These are phyloP conservation scores for Blumeria graminis DNA, from an alignment of 2,329 filamentous ascomycete genomes.

Conservation along the genomic window DNA sequence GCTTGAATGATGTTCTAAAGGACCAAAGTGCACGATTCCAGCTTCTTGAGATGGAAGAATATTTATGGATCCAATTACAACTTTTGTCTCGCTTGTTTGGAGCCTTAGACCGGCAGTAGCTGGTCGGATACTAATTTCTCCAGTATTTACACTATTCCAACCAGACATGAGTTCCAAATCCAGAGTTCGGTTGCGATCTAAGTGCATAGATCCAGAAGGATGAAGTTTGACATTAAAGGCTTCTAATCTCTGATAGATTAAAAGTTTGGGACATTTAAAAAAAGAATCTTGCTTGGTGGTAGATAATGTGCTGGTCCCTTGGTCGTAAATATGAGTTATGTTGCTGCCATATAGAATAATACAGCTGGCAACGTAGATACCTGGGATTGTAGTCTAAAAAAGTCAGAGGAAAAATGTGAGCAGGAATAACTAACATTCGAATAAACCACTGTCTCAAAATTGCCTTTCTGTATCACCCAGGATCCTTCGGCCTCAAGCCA, in stretches of 20 bases:
- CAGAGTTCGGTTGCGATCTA: slow-evolving; percentile 56
- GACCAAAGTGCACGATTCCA: slow-evolving; percentile 26
- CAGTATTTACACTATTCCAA: slow-evolving; percentile 41
- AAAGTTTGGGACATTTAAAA: slow-evolving; percentile 34
- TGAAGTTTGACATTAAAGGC: slow-evolving; percentile 44
- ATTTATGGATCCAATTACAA: slow-evolving; percentile 20
- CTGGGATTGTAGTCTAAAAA: slow-evolving; percentile 36
- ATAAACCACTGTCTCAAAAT: slow-evolving; percentile 20
- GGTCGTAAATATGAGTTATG: slow-evolving; percentile 40
- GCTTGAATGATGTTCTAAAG: slow-evolving; percentile 21
- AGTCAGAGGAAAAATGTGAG: slow-evolving; percentile 10
- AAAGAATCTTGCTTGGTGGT: slow-evolving; percentile 16
- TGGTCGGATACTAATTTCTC: slow-evolving; percentile 35
- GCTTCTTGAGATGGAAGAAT: slow-evolving; percentile 27
- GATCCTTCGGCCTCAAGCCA: slow-evolving; percentile 26
- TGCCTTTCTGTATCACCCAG: slow-evolving; percentile 23
- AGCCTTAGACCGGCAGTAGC: slow-evolving; percentile 42
- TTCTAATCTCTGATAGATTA: slow-evolving; percentile 46
- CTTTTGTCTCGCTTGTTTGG: slow-evolving; percentile 32
- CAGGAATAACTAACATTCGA: slow-evolving; percentile 19
- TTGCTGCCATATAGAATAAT: slow-evolving; percentile 40
- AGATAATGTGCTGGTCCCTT: slow-evolving; percentile 18
- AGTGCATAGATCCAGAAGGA: slow-evolving; percentile 45
- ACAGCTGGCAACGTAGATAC: slow-evolving; percentile 51
- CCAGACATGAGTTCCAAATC: slow-evolving; percentile 52